Base-by-base conservation (phyloP, 345 rosid species). In the Eucalyptus pauciflora region DNA sequence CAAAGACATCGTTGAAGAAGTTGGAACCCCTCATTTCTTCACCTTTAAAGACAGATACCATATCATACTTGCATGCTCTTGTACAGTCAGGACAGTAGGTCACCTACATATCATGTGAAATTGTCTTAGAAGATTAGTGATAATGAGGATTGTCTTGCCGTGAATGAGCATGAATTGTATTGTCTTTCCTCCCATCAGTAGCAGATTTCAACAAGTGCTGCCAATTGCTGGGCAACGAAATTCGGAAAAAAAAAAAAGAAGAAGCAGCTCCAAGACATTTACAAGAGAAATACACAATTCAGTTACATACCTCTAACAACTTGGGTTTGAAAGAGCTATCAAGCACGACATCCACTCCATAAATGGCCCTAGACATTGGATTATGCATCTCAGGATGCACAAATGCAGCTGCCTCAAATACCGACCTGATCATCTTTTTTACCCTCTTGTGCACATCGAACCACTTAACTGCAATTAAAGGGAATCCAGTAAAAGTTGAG, bases 31-130 rank as follows among this genome's bases (percentile, higher is more conserved):
- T 95, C 85, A 94, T 37, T 17, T 51, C 89, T 80, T 88, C 91
- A 51, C 93, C 93, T 56, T 89, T 94, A 86, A 86, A 56, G 54
- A 96, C 49, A n/a, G 94, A 90, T 88, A 91, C 88, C 31, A 91
- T 92, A 90, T 96, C 96, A 86, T 96, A 96, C 88, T 93, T 95
- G 95, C 99, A 97, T n/a, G 97, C 98, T 91, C 98, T 94, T 90
- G 93, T 93, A 90, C 98, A 97, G 92, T 96, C 99, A 27, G 99
- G 99, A 90, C 99, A 98, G 92, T 95, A 98, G 7, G 99, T 97
- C 45, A 96, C 97, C 99, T 97, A 79, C 91, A 91, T 48, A 62
- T 46, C 20, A 46, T 48, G 25, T n/a, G 11, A 60, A 87, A 45
- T 7, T 87, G 43, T 52, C 80, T 33, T 24, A 27, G 25, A 86